Conservation (phyloP, 2,329 filamentous ascomycete species). For the Fusarium sororula region DNA sequence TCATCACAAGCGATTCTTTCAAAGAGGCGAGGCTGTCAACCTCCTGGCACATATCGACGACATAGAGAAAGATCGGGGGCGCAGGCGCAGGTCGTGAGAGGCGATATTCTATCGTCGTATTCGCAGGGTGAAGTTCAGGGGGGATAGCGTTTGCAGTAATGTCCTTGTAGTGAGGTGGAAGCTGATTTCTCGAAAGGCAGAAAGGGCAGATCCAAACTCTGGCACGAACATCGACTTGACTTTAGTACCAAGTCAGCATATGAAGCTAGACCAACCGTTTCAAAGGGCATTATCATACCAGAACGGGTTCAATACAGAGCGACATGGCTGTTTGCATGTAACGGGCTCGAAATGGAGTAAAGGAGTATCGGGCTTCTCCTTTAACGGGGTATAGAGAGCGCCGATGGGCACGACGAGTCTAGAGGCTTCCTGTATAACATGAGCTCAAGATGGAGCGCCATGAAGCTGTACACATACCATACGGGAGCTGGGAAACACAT, state of each 20-base stretch:
- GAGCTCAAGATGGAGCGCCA: neutral
- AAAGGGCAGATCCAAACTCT: conserved; percentile 91
- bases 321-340: conserved; percentile 94
- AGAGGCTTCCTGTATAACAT: conserved; percentile 78
- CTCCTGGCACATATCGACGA: conserved; percentile 89
- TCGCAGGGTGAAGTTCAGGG: conserved; percentile 81
- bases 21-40: conserved; percentile 84
- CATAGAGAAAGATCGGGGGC: conserved; percentile 86
- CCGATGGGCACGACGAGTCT: conserved; percentile 95
- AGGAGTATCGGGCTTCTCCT: conserved; percentile 91
- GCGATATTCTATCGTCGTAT: conserved; percentile 90
- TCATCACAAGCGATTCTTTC: conserved; percentile 88
- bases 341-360: conserved; percentile 96
- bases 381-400: conserved; percentile 92
- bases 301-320: conserved; percentile 95
- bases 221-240: conserved; percentile 84
- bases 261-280: too few species aligned
- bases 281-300: conserved; percentile 69
- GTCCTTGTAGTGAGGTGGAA: conserved; percentile 89
- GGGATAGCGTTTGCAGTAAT: conserved; percentile 85
- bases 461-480: conserved; percentile 71
- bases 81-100: conserved; percentile 84
- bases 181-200: conserved; percentile 83
- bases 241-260: conserved; percentile 49
- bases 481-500: conserved; percentile 96